Percentiles rank a stretch among this genome's conserved stretches.
These are phyloP conservation scores for sorghum (Sorghum bicolor) DNA, from an alignment of 176 grass and related monocot species.

Conservation along the genomic window DNA sequence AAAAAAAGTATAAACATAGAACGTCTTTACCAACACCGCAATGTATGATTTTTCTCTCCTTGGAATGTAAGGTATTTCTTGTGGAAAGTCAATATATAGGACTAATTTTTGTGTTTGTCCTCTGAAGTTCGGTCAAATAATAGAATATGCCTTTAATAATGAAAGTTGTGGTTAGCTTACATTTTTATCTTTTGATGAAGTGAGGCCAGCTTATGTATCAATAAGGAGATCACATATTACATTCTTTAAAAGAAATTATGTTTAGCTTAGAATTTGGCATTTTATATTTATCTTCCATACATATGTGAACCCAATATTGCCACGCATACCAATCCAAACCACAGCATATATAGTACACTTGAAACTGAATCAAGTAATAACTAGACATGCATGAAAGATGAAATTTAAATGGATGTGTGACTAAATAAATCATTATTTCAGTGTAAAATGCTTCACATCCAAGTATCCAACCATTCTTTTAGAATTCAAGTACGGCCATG, in stretches of 20 bases:
- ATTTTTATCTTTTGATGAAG: neutral
- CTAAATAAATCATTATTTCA: neutral
- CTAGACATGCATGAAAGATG: neutral
- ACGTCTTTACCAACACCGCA: neutral
- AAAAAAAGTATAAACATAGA: neutral
- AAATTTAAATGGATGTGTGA: neutral
- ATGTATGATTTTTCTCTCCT: neutral
- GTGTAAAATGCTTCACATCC: neutral
- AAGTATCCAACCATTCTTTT: neutral
- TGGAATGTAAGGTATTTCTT: neutral
- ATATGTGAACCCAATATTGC: neutral
- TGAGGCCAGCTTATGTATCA: neutral
- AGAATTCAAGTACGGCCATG: neutral
- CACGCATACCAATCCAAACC: neutral
- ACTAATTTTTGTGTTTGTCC: neutral
- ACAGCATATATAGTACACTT: too few species aligned
- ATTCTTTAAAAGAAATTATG: neutral
- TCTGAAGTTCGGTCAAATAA: neutral
- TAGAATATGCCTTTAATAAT: neutral
- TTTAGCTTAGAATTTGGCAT: neutral
- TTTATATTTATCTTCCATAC: neutral
- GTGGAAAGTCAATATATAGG: neutral
- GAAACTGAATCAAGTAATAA: neutral
- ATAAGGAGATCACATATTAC: neutral
- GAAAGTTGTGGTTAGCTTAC: neutral